Evolutionary conservation across 2,329 filamentous ascomycete genomes (phyloP), one percentile per base, ranked within the genome.

Genomic region (Metarhizium anisopliae): DNA sequence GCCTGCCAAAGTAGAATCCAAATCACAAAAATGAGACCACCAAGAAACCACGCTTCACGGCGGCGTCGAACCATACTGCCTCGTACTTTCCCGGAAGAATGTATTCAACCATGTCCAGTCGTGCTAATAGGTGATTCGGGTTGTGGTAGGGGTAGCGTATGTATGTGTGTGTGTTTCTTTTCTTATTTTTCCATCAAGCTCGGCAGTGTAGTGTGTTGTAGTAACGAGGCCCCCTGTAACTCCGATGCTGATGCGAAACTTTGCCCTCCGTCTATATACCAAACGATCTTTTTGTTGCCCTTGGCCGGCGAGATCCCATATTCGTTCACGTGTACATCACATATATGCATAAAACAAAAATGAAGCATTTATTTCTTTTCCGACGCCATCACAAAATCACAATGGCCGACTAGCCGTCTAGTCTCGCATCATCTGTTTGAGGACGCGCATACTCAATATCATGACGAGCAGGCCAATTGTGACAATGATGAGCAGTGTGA

Each of bases 381-480:
- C 1, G 38, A 40, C 38, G 13, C 18, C 32, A 8, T 42, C 50
- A 14, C n/a, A 25, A 45, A 6, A 16, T 40, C 14, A 35, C 10
- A 42, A 51, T 51, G 3, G 18, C 49, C 38, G 25, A 25, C 10
- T 49, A 18, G 10, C 42, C 2, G 25, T 42, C 36, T 52, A 54
- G 47, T 56, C 55, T 63, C 62, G 66, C 59, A 71, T 74, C 67
- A 83, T 73, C 64, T 87, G 80, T 63, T 84, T 80, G 61, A 96
- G 75, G 56, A 96, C 80, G 63, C 86, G 82, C 68, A 96, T 94
- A 74, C 91, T 96, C 70, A 97, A 76, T 66, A 96, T 96, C 91
- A 97, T 97, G 66, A 96, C 88, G 59, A 99, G 77, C 71, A 97
- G 73, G 55, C 93, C 94, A 66, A 97, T 94, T 51, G 93, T 97